Evolutionary conservation across 495 filamentous ascomycete genomes (phyloP).

Genomic region (Pseudoneurospora amorphoporcata): DNA sequence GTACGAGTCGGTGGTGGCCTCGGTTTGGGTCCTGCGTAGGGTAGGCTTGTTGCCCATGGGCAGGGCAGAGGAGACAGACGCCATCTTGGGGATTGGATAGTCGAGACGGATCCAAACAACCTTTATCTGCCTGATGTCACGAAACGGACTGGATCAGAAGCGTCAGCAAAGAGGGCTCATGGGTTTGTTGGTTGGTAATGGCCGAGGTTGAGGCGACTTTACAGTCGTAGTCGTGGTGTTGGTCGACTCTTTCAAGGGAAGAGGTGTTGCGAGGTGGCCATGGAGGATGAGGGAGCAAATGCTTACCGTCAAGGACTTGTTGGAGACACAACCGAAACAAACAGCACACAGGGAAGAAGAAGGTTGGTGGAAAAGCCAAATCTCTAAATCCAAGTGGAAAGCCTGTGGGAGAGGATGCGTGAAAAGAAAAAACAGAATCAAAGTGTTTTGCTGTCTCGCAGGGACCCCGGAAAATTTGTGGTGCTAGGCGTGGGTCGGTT

Average conservation of each 20-base stretch:
- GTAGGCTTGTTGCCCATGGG: constrained; percentile 28
- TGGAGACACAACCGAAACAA: background rate
- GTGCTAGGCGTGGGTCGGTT: background rate
- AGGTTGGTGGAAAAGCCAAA: background rate
- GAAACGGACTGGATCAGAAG: background rate
- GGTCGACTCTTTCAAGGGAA: background rate
- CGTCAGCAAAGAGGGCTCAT: background rate
- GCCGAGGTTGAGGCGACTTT: background rate
- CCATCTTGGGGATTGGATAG: constrained; percentile 20
- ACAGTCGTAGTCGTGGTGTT: background rate
- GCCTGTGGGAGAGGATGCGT: background rate
- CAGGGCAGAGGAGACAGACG: constrained; percentile 26
- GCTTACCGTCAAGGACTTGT: background rate
- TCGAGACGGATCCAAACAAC: background rate
- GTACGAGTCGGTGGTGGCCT: constrained; percentile 41
- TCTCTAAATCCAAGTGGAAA: background rate
- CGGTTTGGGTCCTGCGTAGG: constrained; percentile 29
- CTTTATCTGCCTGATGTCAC: background rate
- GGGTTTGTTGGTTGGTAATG: background rate
- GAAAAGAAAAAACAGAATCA: background rate
- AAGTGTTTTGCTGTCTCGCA: background rate
- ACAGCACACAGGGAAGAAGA: background rate
- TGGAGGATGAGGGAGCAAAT: background rate
- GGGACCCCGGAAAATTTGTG: background rate
- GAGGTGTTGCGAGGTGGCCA: background rate